phyloP scores from a whole-genome alignment of 495 filamentous ascomycete genomes.

The Hypoxylon fragiforme region DNA sequence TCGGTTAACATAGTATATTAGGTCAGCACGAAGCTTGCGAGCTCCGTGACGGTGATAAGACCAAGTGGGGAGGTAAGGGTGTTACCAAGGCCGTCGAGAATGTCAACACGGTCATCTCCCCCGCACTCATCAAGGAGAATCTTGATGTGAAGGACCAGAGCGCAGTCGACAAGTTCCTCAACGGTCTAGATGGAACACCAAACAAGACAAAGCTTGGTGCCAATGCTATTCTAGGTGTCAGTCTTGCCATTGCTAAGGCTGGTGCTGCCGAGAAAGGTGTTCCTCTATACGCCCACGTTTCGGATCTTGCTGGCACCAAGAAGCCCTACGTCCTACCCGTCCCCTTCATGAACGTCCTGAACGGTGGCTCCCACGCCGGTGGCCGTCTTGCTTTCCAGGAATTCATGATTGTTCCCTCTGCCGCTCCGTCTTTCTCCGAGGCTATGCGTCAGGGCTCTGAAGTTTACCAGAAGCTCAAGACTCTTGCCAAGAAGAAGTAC shows the following conservation, averaged over 20 bases:
- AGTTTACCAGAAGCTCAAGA: constrained; percentile 98
- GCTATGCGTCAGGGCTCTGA: constrained; percentile 93
- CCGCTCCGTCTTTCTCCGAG: constrained; percentile 87
- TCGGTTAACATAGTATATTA: constrained; percentile 42
- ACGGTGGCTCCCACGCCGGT: constrained; percentile 98
- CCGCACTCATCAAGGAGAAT: constrained; percentile 87
- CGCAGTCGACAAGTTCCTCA: constrained; percentile 90
- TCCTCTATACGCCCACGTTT: constrained; percentile 96
- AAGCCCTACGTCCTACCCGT: constrained; percentile 99
- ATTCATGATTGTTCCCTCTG: constrained; percentile 98
- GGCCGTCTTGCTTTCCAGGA: constrained; percentile 99
- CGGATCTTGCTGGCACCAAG: constrained; percentile 98
- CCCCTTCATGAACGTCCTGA: constrained; percentile 99
- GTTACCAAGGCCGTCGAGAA: constrained; percentile 95
- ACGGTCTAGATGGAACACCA: constrained; percentile 89
- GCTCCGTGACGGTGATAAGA: constrained; percentile 98
- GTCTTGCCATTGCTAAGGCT: constrained; percentile 94
- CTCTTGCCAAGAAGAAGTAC: constrained; percentile 98
- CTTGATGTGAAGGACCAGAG: constrained; percentile 97
- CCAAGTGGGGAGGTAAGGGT: constrained; percentile 95
- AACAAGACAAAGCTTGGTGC: constrained; percentile 99
- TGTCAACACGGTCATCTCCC: constrained; percentile 91
- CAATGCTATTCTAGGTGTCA: constrained; percentile 98
- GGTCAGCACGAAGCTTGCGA: constrained; percentile 98
- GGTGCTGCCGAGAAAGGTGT: constrained; percentile 98